Evolutionary conservation across 192 early-diverging fungal species (phyloP), one percentile per base, ranked within the genome.

Genomic region (Mortierella antarctica): DNA sequence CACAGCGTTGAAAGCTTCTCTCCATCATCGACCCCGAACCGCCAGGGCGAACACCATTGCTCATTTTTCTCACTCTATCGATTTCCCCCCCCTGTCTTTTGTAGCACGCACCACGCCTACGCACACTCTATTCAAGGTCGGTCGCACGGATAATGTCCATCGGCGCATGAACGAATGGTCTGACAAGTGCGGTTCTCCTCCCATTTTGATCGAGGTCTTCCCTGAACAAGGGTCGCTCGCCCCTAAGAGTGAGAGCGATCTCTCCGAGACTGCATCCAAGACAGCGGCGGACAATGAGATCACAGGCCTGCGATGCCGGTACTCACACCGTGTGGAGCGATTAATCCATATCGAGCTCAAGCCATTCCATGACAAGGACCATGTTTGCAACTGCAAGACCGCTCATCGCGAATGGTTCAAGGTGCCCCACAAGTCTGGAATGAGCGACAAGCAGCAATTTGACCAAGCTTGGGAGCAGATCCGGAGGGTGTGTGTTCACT

Each of bases 281-380:
- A 52, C 54, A 15, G 63, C 56, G 20, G 57, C 15, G 14, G 74
- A 77, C 13, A 57, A 64, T 52, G 71, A 74, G 20, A n/a, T 72
- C 23, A 73, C 67, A 2, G 70, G 70, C 11, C 48, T 72, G 4
- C 74, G 73, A 67, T 85, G 83, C 45, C 71, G 81, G n/a, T 82
- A 85, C 42, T 66, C 83, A 2, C 83, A 84, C 65, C 76, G 85
- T 18, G 81, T 80, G 3, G 85, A 86, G 59, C 54, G 85, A 17
- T 41, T 86, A 14, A 84, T 86, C 51, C 85, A 86, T 60, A 86
- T 86, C 20, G 85, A 86, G 44, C 41, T 86, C 20, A 82, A 84
- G 54, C 73, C 74, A 10, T 73, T 73, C 47, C 70, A 77, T 23
- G 80, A 84, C 67, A 65, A 82, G 51, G 60, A 78, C 39, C 76